Evolutionary conservation across 805 yeast genomes (phyloP), one percentile per base, ranked within the genome.

Genomic region (Metschnikowia proteae): DNA sequence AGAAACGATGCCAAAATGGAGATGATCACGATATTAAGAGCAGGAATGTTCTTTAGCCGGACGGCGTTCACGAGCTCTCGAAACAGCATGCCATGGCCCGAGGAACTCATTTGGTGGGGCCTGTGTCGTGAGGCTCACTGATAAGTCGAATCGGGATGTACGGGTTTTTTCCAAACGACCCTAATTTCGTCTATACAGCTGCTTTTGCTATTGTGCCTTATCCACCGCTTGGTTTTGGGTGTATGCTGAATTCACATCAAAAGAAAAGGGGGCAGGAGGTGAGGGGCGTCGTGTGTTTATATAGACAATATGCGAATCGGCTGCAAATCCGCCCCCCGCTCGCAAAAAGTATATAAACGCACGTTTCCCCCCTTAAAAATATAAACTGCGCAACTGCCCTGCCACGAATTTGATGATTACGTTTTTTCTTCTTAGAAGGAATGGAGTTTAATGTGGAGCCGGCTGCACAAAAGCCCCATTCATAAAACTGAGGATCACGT

Each of bases 21-120:
- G 7, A 86, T 68, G 13, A 86, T 76, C 11, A 70, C 47, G 68
- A 80, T 76, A 59, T 84, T 86, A 43, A 83, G 56, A 0, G 78
- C 48, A 0, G 92, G 88, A 0, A 86, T 64, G 39, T 78, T 75
- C 41, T 69, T 62, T 2, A 82, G 43, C 43, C 79, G 62, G 7
- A 65, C 43, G 11, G 66, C 58, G 50, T 72, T 73, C 48, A 70
- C 51, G 3, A 66, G 26, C n/a, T 40, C 43, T 25, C 36, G 28
- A 30, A 31, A 7, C 43, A 23, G 36, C 17, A 32, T 36, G 6
- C 35, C 22, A 13, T 30, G 36, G 35, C 36, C 27, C 23, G 7
- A 29, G 8, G 43, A 31, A 22, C 5, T 22, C 35, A 31, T 31
- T 9, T 31, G 43, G 25, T 9, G 29, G 43, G 43, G n/a, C 11